Base-by-base conservation (phyloP, 495 filamentous ascomycete genomes). In the Penicillium soppii region DNA sequence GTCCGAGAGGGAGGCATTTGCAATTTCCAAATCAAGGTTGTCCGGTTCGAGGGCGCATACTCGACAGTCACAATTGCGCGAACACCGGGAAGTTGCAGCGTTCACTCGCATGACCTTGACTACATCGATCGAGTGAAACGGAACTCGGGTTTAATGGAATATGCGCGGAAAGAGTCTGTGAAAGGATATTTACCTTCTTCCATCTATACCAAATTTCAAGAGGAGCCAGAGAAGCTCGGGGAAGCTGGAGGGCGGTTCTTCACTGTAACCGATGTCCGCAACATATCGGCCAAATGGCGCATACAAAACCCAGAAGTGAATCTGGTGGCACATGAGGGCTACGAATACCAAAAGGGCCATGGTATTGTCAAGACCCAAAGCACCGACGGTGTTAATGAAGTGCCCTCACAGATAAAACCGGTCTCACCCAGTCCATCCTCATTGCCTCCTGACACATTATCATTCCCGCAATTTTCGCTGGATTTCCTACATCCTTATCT, bases 141-240 rank as follows among this genome's bases (percentile, higher is more conserved):
- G 35, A 78, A 77, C 37, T 78, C 73, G 12, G 76, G 76, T 3
- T 64, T 80, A 8, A 78, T 80, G 77, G 76, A 80, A 25, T 75
- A 68, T 45, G 74, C 74, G 9, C 63, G 71, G 17, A 71, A 65
- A 25, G 77, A 80, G 47, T 73, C 72, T 5, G 64, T 73, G 16
- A 79, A 77, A 56, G 77, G 77, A n/a, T 80, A 76, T 46, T 59
- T 79, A 42, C 77, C 77, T 30, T 78, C 77, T 35, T 80, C 77
- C 6, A 77, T 78, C 10, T 80, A 72, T 40, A 74, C 70, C 7
- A 74, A 77, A 41, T 77, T 80, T 42, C 71, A 70, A 20, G 76
- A 79, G 47, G 73, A 79, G 32, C 66, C 65, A 13, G 68, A 69
- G 8, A 76, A 70, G 43, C 69, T 80, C 27, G 36, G 56, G 7